Evolutionary conservation across 768 basidiomycete species (phyloP), one percentile per base, ranked within the genome.

Genomic region (Paxillus rubicundulus): DNA sequence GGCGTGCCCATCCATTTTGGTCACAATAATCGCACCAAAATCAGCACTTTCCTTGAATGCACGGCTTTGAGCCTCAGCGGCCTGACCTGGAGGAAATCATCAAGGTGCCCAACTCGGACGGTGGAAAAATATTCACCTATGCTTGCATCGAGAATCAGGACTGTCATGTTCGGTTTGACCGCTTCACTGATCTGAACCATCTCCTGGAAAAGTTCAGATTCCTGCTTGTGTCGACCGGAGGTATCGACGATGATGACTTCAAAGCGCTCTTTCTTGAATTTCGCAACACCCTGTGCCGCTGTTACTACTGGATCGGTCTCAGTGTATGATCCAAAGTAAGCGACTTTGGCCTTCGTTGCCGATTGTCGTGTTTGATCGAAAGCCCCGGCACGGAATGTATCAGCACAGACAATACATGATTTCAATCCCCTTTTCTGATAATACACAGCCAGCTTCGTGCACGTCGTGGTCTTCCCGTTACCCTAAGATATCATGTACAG

Each of bases 341-440:
- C 94, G 13, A 99, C 92, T 69, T 98, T 98, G 36, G 97, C 97
- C 70, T 97, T 96, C 13, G 94, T 97, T 17, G 97, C 96, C 45
- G 96, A 98, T 74, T 99, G 97, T 66, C 97, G 87, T 10, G 97
- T 92, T 70, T 99, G 97, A 72, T 99, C 97, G 72, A 99, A 99
- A 34, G 97, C 97, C 47, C 97, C 97, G 3, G 97, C 97, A 73
- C 97, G 90, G 78, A 99, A 99, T 0, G 97, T 99, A 71, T 99
- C 97, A 18, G 97, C 97, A 64, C 97, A 99, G 59, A 99, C 96
- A 49, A 99, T 94, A 55, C 87, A 92, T 12, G 95, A 89, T 69
- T 96, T 94, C 79, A 98, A 91, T 7, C 97, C 97, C 58, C 95
- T 86, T 64, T 91, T 89, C 69, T 96, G 94, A 69, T 98, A 98